Conservation (phyloP, 768 basidiomycete species). For the Pleurotus platypus region DNA sequence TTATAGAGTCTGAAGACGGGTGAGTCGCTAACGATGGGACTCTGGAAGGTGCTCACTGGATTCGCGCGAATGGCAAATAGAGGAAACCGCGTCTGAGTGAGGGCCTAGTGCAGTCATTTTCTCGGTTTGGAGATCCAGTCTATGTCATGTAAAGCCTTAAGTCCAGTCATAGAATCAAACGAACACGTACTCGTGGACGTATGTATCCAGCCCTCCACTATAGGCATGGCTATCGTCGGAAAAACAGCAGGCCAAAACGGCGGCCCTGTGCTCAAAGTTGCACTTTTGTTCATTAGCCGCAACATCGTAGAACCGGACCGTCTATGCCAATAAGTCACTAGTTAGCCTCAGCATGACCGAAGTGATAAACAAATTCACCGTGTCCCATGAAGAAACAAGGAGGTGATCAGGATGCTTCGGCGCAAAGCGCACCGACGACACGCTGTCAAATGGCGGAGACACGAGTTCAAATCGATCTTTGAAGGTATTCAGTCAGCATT, state of each 20-base stretch:
- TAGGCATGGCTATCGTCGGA: slow-evolving; percentile 52
- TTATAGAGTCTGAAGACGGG: slow-evolving; percentile 51
- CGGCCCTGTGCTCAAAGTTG: slow-evolving; percentile 88
- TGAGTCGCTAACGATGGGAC: background rate
- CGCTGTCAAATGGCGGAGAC: slow-evolving; percentile 81
- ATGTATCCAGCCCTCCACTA: slow-evolving; percentile 13
- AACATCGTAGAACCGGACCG: slow-evolving; percentile 49
- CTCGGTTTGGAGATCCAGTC: slow-evolving; percentile 75
- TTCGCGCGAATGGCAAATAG: slow-evolving; percentile 66
- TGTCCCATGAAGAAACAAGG: slow-evolving; percentile 89
- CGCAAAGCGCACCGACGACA: slow-evolving; percentile 79
- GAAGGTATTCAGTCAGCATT: background rate
- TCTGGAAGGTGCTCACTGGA: slow-evolving; percentile 44
- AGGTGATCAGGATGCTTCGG: slow-evolving; percentile 76
- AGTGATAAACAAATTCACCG: slow-evolving; percentile 32
- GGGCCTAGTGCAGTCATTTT: slow-evolving; percentile 72
- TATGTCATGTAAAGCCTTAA: slow-evolving; percentile 22
- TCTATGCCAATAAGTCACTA: slow-evolving; percentile 16
- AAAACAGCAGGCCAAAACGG: slow-evolving; percentile 83
- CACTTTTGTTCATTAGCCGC: slow-evolving; percentile 64
- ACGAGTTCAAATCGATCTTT: slow-evolving; percentile 26
- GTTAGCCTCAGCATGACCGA: slow-evolving; percentile 7
- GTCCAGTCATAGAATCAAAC: background rate
- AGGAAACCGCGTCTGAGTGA: slow-evolving; percentile 77
- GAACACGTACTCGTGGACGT: slow-evolving; percentile 9